These are phyloP conservation scores for Plasmodium knowlesi DNA, from an alignment of 169 alveolate species.

Conservation along the genomic window DNA sequence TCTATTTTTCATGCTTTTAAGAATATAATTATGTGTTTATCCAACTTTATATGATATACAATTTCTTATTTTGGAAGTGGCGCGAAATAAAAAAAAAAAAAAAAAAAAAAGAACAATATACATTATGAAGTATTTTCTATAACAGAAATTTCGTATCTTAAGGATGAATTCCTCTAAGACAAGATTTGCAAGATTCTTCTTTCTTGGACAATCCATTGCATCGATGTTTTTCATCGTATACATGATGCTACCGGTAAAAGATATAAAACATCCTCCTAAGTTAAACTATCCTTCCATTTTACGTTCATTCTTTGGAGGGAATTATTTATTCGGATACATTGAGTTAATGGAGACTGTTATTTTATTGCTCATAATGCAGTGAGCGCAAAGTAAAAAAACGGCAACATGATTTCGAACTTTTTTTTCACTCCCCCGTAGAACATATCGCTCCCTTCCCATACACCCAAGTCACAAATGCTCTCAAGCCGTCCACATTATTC, in stretches of 20 bases:
- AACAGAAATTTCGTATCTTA: background rate
- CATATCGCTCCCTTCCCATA: background rate
- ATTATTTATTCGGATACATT: background rate
- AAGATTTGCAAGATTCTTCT: background rate
- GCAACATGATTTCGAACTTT: background rate
- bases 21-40: background rate
- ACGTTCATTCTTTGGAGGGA: background rate
- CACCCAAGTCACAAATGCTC: background rate
- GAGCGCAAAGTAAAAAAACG: background rate
- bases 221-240: background rate
- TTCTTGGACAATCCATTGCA: background rate
- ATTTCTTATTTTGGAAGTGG: background rate
- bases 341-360: background rate
- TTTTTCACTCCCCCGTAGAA: background rate
- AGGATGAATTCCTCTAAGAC: background rate
- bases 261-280: background rate
- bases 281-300: background rate
- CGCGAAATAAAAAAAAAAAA: background rate
- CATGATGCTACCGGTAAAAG: conserved; percentile 9
- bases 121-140: background rate
- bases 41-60: background rate
- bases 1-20: background rate
- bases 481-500: background rate
- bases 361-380: background rate
- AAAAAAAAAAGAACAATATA: too few species aligned